Conservation (phyloP, 768 basidiomycete genomes). For the Amanita thiersii region DNA sequence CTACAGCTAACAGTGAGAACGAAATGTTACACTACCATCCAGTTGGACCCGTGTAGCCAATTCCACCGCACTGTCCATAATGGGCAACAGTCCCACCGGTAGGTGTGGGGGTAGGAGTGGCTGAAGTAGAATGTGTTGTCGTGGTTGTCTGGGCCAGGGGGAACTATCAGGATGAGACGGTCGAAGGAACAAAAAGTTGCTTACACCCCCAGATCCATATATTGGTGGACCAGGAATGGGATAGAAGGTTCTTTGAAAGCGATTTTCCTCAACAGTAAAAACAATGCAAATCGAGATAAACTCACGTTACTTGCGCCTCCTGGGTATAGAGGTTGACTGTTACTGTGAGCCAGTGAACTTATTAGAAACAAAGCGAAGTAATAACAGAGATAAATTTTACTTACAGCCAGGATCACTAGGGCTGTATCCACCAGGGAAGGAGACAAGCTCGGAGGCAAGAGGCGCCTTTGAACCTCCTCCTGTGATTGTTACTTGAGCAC, state of each 20-base stretch:
- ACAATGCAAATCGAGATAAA: neutral
- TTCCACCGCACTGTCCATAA: slow-evolving; percentile 37
- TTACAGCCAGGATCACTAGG: slow-evolving; percentile 33
- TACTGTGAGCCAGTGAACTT: slow-evolving; percentile 22
- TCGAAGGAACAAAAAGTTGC: neutral
- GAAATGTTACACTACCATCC: too few relatives aligned
- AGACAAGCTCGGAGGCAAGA: slow-evolving; percentile 34
- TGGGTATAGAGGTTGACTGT: slow-evolving; percentile 32
- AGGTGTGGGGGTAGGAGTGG: slow-evolving; percentile 13
- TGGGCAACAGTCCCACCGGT: slow-evolving; percentile 23
- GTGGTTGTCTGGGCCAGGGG: slow-evolving; percentile 5
- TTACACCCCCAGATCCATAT: slow-evolving; percentile 24
- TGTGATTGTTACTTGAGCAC: slow-evolving; percentile 35
- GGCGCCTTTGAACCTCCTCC: slow-evolving; percentile 32
- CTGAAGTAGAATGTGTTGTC: slow-evolving; percentile 10
- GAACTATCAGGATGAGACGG: slow-evolving; percentile 4
- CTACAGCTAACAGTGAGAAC: too few relatives aligned
- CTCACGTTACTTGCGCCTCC: slow-evolving; percentile 23
- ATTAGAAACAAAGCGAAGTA: slow-evolving; percentile 13
- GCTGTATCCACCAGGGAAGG: slow-evolving; percentile 40
- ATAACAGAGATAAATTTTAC: slow-evolving; percentile 10
- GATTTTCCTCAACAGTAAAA: neutral
- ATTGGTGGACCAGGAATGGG: slow-evolving; percentile 37
- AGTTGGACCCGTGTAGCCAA: slow-evolving; percentile 28
- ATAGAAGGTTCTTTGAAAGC: slow-evolving; percentile 25